Percentiles rank a stretch among this genome's conserved stretches.
Evolutionary conservation across 2,329 filamentous ascomycete genomes (phyloP).

Genomic region (Colletotrichum eremochloae): DNA sequence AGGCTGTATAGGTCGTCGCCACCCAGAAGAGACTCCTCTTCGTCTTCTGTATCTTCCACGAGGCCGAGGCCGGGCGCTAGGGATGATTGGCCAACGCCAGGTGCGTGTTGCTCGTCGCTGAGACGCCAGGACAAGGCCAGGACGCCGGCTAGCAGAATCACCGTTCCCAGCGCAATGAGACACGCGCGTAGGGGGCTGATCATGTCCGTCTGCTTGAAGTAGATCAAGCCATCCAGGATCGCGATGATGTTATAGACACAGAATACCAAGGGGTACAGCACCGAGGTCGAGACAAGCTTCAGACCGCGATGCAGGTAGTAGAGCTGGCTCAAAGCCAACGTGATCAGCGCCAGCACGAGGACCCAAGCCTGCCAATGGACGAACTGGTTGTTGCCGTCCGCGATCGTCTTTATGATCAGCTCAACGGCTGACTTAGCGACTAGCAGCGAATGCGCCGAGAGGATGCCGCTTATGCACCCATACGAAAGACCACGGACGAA

Average conservation of each 20-base stretch:
- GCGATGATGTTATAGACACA: conserved; percentile 99
- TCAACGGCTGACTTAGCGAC: conserved; percentile 98
- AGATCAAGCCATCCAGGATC: conserved; percentile 96
- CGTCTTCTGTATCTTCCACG: conserved; percentile 75
- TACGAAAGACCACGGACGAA: conserved; percentile 87
- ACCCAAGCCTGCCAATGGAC: conserved; percentile 95
- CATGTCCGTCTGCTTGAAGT: conserved; percentile 89
- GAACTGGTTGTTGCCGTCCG: conserved; percentile 93
- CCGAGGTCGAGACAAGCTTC: conserved; percentile 94
- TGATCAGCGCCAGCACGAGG: conserved; percentile 84
- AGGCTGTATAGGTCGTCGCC: conserved; percentile 60
- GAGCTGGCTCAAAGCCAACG: conserved; percentile 87
- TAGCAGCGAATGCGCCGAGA: conserved; percentile 93
- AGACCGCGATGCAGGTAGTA: conserved; percentile 96
- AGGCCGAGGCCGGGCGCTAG: conserved; percentile 87
- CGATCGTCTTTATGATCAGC: conserved; percentile 86
- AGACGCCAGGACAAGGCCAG: conserved; percentile 94
- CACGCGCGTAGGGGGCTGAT: conserved; percentile 82
- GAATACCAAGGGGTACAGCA: conserved; percentile 96
- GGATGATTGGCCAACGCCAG: conserved; percentile 73
- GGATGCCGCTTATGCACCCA: conserved; percentile 89
- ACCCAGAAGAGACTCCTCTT: conserved; percentile 69
- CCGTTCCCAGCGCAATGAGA: conserved; percentile 87
- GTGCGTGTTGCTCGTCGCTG: conserved; percentile 78
- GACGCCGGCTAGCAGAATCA: conserved; percentile 88